Evolutionary conservation across 2,329 filamentous ascomycete species (phyloP).

Genomic region (Coniochaeta sp.): DNA sequence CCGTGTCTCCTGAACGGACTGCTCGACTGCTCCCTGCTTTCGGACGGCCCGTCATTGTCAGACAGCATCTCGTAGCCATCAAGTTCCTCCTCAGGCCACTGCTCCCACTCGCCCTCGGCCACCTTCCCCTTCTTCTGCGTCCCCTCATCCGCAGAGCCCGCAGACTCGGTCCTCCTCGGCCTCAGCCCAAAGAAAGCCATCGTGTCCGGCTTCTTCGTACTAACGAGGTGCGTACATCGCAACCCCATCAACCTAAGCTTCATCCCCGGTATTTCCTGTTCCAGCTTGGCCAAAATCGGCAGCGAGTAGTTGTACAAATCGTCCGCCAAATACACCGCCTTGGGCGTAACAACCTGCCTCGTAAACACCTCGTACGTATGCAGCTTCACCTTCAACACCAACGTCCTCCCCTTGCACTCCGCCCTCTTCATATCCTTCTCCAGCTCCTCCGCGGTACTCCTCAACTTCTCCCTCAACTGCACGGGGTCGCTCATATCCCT

Average conservation of each 20-base stretch:
- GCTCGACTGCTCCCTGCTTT: slow-evolving; percentile 45
- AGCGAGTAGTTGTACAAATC: slow-evolving; percentile 78
- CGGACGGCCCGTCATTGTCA: slow-evolving; percentile 22
- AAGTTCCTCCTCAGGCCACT: slow-evolving; percentile 58
- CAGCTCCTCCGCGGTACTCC: slow-evolving; percentile 74
- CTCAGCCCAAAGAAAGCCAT: slow-evolving; percentile 71
- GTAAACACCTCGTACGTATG: slow-evolving; percentile 91
- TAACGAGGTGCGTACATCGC: slow-evolving; percentile 79
- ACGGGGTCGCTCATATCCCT: slow-evolving; percentile 64
- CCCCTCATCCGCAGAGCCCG: slow-evolving; percentile 11
- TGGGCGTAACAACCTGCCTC: slow-evolving; percentile 68
- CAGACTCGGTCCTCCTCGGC: slow-evolving; percentile 19
- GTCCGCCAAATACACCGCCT: slow-evolving; percentile 64
- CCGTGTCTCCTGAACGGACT: slow-evolving; percentile 36
- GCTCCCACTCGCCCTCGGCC: slow-evolving; percentile 52
- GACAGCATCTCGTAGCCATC: slow-evolving; percentile 12
- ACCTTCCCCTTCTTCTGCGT: slow-evolving; percentile 9
- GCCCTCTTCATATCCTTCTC: slow-evolving; percentile 77
- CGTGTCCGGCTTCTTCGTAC: slow-evolving; percentile 72
- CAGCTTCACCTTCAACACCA: slow-evolving; percentile 88
- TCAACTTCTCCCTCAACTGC: slow-evolving; percentile 68
- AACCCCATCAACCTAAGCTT: slow-evolving; percentile 82
- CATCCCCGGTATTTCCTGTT: slow-evolving; percentile 75
- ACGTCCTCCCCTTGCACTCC: slow-evolving; percentile 80
- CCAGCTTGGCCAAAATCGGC: slow-evolving; percentile 76